Percentiles rank a stretch among this genome's conserved stretches.
These are phyloP conservation scores for Umbelopsis vinacea DNA, from an alignment of 192 early-diverging fungal species.

Conservation along the genomic window DNA sequence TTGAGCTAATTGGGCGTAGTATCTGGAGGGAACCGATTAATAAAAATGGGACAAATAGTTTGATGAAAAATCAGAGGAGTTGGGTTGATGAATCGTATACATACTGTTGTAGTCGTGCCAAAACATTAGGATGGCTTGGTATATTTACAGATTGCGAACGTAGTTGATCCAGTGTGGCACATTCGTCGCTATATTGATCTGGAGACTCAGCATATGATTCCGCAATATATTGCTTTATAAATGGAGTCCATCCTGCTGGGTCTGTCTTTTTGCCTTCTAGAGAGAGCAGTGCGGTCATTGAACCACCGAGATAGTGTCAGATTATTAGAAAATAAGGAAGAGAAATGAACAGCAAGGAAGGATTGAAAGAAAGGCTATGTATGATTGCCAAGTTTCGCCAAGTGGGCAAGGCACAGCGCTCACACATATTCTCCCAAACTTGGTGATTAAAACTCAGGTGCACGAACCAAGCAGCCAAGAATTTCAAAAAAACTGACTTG, in stretches of 20 bases:
- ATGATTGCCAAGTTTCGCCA: slow-evolving; percentile 13
- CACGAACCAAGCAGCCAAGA: background rate
- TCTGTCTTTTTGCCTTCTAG: slow-evolving; percentile 64
- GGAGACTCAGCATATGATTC: slow-evolving; percentile 79
- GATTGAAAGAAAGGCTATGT: background rate
- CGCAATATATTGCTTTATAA: slow-evolving; percentile 66
- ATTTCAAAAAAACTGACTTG: background rate
- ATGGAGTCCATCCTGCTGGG: slow-evolving; percentile 51
- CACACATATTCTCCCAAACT: background rate
- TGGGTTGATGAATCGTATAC: background rate
- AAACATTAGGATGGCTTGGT: slow-evolving; percentile 58
- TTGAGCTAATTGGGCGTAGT: slow-evolving; percentile 84
- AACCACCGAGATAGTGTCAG: background rate
- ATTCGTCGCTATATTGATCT: slow-evolving; percentile 78
- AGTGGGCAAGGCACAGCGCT: background rate
- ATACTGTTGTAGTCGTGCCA: slow-evolving; percentile 64
- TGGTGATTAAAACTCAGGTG: slow-evolving; percentile 4
- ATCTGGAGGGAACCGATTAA: slow-evolving; percentile 49
- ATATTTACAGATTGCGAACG: slow-evolving; percentile 64
- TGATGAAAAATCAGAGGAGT: too few relatives aligned
- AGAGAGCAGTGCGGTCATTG: slow-evolving; percentile 39
- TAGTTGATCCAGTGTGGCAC: slow-evolving; percentile 72
- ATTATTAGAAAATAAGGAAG: slow-evolving; percentile 9
- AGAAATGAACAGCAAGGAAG: background rate
- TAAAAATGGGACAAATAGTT: background rate